Evolutionary conservation across 2,329 filamentous ascomycete species (phyloP).

Genomic region (Hypoxylon sp.): DNA sequence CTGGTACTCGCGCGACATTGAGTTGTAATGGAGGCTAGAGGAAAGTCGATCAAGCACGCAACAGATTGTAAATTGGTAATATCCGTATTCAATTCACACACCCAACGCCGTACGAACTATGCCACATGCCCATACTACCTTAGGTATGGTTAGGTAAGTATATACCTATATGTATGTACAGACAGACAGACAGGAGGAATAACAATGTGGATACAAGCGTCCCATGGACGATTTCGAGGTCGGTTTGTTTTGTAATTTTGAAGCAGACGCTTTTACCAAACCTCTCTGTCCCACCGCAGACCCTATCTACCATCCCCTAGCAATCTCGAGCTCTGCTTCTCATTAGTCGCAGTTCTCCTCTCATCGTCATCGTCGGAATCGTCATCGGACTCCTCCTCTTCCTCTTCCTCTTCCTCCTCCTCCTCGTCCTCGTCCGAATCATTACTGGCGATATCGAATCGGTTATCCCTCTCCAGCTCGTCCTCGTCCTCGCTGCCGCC

Average conservation of each 20-base stretch:
- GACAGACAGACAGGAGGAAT: conserved; percentile 22
- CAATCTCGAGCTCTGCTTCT: conserved; percentile 39
- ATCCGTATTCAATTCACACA: conserved; percentile 28
- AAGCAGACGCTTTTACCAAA: conserved; percentile 9
- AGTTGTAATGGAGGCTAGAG: not conserved
- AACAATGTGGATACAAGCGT: not conserved
- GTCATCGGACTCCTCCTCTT: conserved; percentile 50
- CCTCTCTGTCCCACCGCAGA: conserved; percentile 6
- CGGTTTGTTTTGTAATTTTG: conserved; percentile 7
- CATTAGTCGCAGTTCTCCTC: conserved; percentile 6
- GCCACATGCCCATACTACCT: conserved; percentile 33
- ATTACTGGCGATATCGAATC: conserved; percentile 55
- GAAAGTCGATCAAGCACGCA: not conserved
- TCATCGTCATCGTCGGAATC: conserved; percentile 57
- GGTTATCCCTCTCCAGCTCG: conserved; percentile 50
- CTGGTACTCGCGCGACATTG: too few relatives aligned
- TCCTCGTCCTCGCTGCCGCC: conserved; percentile 85
- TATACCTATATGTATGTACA: not conserved
- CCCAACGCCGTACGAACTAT: conserved; percentile 34
- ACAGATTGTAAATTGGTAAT: not conserved
- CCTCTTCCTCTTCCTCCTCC: conserved; percentile 28
- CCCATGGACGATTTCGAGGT: conserved; percentile 11
- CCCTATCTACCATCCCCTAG: conserved; percentile 32
- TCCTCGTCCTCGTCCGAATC: conserved; percentile 31
- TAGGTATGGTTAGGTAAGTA: conserved; percentile 13